phyloP scores from a whole-genome alignment of 2,329 filamentous ascomycete species.

The Aspergillus floridensis region DNA sequence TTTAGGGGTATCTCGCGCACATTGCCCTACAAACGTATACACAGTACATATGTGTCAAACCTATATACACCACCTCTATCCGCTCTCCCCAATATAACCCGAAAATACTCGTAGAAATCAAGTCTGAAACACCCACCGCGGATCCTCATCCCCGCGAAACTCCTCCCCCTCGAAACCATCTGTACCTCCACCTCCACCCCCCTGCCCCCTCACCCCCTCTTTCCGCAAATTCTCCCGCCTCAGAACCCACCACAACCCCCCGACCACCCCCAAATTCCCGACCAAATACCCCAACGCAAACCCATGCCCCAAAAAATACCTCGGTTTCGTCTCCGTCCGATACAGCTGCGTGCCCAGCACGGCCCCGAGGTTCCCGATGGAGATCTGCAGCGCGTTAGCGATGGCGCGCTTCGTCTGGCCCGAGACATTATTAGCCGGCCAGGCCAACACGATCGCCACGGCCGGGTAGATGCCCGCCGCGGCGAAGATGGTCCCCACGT shows the following conservation, averaged over 20 bases:
- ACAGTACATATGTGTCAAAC: too few relatives aligned
- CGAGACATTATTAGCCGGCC: slow-evolving; percentile 70
- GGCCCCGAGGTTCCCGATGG: slow-evolving; percentile 66
- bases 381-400: slow-evolving; percentile 69
- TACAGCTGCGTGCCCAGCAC: slow-evolving; percentile 70
- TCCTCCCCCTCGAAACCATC: slow-evolving; percentile 50
- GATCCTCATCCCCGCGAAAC: slow-evolving; percentile 54
- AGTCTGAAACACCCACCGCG: slow-evolving; percentile 65
- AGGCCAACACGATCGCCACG: slow-evolving; percentile 61
- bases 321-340: slow-evolving; percentile 57
- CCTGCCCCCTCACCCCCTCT: slow-evolving; percentile 45
- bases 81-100: too few relatives aligned
- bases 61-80: too few relatives aligned
- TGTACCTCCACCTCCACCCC: slow-evolving; percentile 47
- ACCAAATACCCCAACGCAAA: slow-evolving; percentile 64
- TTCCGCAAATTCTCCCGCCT: slow-evolving; percentile 58
- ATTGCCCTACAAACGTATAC: too few relatives aligned
- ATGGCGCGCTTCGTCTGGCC: slow-evolving; percentile 68
- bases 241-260: slow-evolving; percentile 54
- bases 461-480: slow-evolving; percentile 67
- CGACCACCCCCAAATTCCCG: slow-evolving; percentile 56
- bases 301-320: slow-evolving; percentile 65
- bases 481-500: slow-evolving; percentile 61
- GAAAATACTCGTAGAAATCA: background rate
- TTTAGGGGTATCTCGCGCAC: too few relatives aligned